phyloP scores from a whole-genome alignment of 257 asterid genomes.

The Solanum pinnatisectum region DNA sequence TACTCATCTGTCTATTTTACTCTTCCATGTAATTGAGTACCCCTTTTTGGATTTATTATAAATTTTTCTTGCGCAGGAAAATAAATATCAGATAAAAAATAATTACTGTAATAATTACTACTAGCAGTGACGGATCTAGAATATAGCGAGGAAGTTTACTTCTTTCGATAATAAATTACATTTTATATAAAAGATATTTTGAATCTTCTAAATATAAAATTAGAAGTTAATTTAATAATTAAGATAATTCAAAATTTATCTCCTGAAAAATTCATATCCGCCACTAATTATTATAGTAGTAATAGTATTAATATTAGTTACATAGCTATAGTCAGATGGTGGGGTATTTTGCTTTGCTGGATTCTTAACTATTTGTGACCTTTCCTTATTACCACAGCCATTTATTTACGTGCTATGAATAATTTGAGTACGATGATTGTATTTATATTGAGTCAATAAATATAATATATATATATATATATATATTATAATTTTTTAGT shows the following conservation, averaged over 20 bases:
- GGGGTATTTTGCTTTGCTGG: not conserved
- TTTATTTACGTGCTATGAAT: not conserved
- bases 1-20: not conserved
- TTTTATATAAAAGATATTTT: no score
- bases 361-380: not conserved
- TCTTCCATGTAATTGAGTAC: slow-evolving; percentile 5
- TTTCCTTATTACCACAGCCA: not conserved
- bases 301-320: not conserved
- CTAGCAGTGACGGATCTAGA: not conserved
- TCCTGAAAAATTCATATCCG: no score
- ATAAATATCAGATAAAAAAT: not conserved
- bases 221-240: no score
- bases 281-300: not conserved
- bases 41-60: not conserved
- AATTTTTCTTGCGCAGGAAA: not conserved
- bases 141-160: not conserved
- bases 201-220: no score
- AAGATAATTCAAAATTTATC: not conserved
- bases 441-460: not conserved
- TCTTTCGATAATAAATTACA: no score
- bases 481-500: not conserved
- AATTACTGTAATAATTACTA: not conserved
- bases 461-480: not conserved
- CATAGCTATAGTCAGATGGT: not conserved
- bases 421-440: not conserved